Conservation (phyloP, 2,329 filamentous ascomycete genomes). For the Aspergillus oerlinghausenensis region DNA sequence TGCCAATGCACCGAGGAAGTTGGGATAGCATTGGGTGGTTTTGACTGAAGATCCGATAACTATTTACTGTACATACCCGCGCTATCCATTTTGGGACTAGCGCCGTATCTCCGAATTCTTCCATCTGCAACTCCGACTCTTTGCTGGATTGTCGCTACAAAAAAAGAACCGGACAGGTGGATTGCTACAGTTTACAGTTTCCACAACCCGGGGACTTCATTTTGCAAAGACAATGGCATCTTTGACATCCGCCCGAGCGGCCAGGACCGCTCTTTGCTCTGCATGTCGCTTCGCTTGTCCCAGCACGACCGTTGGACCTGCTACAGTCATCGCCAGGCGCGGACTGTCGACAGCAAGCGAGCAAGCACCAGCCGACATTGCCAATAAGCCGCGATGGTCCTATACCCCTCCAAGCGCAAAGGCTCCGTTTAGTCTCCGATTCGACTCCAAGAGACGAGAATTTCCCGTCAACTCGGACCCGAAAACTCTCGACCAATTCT, state of each 20-base stretch:
- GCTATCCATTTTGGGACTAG: slow-evolving; percentile 21
- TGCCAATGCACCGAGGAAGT: not conserved
- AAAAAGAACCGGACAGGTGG: slow-evolving; percentile 10
- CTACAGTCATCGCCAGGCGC: slow-evolving; percentile 18
- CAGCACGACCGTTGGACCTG: slow-evolving; percentile 11
- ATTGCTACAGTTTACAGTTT: slow-evolving; percentile 8
- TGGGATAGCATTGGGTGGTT: not conserved
- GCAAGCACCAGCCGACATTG: slow-evolving; percentile 26
- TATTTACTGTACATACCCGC: not conserved
- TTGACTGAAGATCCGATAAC: not conserved
- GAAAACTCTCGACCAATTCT: slow-evolving; percentile 68
- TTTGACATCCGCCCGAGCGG: slow-evolving; percentile 40
- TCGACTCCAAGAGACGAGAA: slow-evolving; percentile 30
- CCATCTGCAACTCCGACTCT: slow-evolving; percentile 14
- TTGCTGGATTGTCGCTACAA: slow-evolving; percentile 6
- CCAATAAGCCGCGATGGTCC: slow-evolving; percentile 60
- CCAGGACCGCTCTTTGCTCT: slow-evolving; percentile 32
- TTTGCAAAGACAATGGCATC: slow-evolving; percentile 43
- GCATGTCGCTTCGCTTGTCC: slow-evolving; percentile 24
- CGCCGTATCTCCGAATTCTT: slow-evolving; percentile 22
- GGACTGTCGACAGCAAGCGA: slow-evolving; percentile 26
- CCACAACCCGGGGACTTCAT: slow-evolving; percentile 14
- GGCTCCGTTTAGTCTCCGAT: slow-evolving; percentile 53
- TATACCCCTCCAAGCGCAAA: slow-evolving; percentile 67
- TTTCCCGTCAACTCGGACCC: slow-evolving; percentile 73